A percentile compares a stretch with the other conserved stretches of the same genome.
These are phyloP conservation scores for Barnettozyma sucrosica DNA, from an alignment of 805 yeast genomes.

Conservation along the genomic window DNA sequence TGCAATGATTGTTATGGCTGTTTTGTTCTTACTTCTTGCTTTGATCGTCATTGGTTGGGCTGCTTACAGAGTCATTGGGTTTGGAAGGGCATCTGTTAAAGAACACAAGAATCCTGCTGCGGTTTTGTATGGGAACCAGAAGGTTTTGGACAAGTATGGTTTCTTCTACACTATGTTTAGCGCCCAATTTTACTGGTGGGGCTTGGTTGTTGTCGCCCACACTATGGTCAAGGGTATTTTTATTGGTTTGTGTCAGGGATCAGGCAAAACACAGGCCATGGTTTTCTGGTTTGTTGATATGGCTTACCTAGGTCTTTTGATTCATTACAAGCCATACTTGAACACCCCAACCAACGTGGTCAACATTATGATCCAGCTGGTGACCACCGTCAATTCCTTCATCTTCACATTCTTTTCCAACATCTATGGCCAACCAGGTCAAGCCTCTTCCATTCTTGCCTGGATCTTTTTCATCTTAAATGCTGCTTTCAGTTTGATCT, in stretches of 20 bases:
- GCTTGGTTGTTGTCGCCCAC: constrained; percentile 55
- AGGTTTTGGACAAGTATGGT: constrained; percentile 72
- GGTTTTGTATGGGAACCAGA: constrained; percentile 70
- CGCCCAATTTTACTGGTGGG: constrained; percentile 81
- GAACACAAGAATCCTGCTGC: constrained; percentile 81
- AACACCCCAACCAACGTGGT: constrained; percentile 78
- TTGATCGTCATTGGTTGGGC: constrained; percentile 60
- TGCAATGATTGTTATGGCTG: constrained; percentile 80
- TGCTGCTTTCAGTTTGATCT: constrained; percentile 78
- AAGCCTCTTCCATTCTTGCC: constrained; percentile 83
- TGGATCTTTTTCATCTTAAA: constrained; percentile 84
- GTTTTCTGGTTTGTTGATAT: constrained; percentile 73
- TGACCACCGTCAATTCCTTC: constrained; percentile 73
- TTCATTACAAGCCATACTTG: constrained; percentile 67
- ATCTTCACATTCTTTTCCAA: constrained; percentile 82
- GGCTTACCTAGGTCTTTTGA: constrained; percentile 57
- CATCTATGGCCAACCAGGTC: constrained; percentile 72
- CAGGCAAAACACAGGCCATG: constrained; percentile 78
- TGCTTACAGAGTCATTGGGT: constrained; percentile 52
- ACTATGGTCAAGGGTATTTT: constrained; percentile 62
- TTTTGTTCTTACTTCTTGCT: constrained; percentile 58
- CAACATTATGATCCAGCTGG: constrained; percentile 66
- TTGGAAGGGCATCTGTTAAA: constrained; percentile 57
- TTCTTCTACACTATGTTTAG: constrained; percentile 86
- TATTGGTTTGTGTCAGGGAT: constrained; percentile 70